Evolutionary conservation across 2,329 filamentous ascomycete genomes (phyloP).

Genomic region (Penicillium sp.): DNA sequence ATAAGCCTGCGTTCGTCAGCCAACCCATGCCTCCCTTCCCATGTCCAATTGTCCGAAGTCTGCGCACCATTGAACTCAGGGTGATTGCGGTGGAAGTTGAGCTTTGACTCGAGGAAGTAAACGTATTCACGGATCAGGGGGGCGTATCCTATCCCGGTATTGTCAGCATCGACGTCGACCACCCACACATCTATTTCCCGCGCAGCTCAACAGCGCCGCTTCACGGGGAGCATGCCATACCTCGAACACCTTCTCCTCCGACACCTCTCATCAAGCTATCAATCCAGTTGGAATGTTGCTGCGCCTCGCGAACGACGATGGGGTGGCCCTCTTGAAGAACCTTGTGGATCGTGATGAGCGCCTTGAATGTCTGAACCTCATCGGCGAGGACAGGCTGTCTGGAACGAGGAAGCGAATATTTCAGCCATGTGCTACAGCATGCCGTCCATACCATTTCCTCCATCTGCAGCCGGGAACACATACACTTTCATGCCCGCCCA

Average conservation of each 20-base stretch:
- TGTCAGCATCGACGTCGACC: conserved; percentile 13
- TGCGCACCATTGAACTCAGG: conserved; percentile 87
- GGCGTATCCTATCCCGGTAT: conserved; percentile 64
- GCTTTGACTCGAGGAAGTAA: conserved; percentile 89
- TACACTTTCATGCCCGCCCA: conserved; percentile 99
- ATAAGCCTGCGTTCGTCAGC: conserved; percentile 61
- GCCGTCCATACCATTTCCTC: neutral
- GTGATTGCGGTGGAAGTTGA: conserved; percentile 95
- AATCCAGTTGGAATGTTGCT: conserved; percentile 86
- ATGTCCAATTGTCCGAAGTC: neutral
- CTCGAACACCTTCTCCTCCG: conserved; percentile 79
- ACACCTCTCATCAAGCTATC: conserved; percentile 87
- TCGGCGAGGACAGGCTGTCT: conserved; percentile 98
- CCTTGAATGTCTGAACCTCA: conserved; percentile 98
- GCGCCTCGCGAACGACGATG: conserved; percentile 80
- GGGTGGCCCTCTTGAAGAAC: conserved; percentile 97
- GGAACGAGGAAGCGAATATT: conserved; percentile 8
- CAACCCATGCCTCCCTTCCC: neutral
- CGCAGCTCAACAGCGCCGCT: neutral
- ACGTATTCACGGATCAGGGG: conserved; percentile 96
- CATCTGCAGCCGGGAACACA: conserved; percentile 39
- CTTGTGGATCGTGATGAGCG: conserved; percentile 95
- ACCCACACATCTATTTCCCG: neutral
- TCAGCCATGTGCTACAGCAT: conserved; percentile 9
- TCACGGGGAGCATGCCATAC: conserved; percentile 41